Evolutionary conservation across 768 basidiomycete species (phyloP), one percentile per base, ranked within the genome.

Genomic region (Boletus coccyginus): DNA sequence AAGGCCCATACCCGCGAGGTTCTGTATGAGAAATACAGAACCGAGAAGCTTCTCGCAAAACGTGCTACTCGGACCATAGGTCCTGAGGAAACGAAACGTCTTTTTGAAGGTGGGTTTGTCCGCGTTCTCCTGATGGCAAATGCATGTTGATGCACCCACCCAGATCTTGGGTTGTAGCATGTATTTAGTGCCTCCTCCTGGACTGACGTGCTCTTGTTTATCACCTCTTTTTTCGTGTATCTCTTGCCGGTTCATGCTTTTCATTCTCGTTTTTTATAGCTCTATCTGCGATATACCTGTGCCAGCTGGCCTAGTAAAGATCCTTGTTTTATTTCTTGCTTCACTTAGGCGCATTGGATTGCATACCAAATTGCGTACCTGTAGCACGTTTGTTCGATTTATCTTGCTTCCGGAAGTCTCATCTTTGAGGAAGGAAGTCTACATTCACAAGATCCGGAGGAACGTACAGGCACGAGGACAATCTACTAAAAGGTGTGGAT

Each of bases 1-100:
- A 93, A 92, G 75, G 82, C 77, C 44, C 85, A 84, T 55, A 95
- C 94, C 33, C 87, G 87, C 63, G 91, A 96, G 70, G 90, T 93
- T 54, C 74, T 95, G 72, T 98, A 98, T 70, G 95, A 98, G 77
- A 87, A 87, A 64, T 98, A 88, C 73, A 80, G 95, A 66, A 94
- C 92, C 2, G 92, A 94, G 76, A 93, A 93, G 73, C 81, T 94
- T 53, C 83, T 94, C 19, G 91, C 90, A 44, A 82, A 90, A 61
- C 87, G 92, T 60, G 92, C 89, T 21, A 93, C 92, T 21, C 80
- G 81, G 63, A 81, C 84, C 60, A 91, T 93, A 62, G 83, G 85
- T 51, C 86, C 90, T 50, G 86, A 85, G 61, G 83, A 91, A 66
- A 77, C 85, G 62, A 82, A 85, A 63, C 81, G 85, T 64, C 74